These are phyloP conservation scores for Umbelopsis ramanniana DNA, from an alignment of 192 early-diverging fungal genomes.

Conservation along the genomic window DNA sequence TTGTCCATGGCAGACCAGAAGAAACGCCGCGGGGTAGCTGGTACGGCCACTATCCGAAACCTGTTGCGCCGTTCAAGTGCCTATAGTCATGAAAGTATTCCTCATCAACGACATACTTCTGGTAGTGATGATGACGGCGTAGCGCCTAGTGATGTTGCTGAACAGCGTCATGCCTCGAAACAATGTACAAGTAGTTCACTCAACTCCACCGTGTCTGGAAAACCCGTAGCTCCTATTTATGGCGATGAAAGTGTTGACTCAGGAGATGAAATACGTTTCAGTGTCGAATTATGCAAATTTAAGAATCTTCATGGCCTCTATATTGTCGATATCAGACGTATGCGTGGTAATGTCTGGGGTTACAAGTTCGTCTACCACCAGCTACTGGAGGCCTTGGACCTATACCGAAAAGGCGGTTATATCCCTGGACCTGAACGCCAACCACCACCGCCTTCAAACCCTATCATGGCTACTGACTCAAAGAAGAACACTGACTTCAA, in stretches of 20 bases:
- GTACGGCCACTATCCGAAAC: conserved; percentile 19
- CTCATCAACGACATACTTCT: background rate
- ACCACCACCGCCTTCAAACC: background rate
- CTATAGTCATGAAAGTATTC: background rate
- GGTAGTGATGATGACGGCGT: background rate
- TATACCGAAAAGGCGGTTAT: conserved; percentile 54
- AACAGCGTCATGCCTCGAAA: too few species aligned
- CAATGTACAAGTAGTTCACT: background rate
- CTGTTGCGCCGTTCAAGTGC: conserved; percentile 30
- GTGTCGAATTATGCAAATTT: conserved; percentile 89
- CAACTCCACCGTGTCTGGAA: background rate
- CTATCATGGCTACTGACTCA: background rate
- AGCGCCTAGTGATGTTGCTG: background rate
- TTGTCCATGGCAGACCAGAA: background rate
- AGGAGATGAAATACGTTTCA: conserved; percentile 85
- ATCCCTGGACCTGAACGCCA: background rate
- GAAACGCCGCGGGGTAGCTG: conserved; percentile 29
- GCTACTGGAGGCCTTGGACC: conserved; percentile 50
- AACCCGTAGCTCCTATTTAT: conserved; percentile 42
- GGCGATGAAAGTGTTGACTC: conserved; percentile 59
- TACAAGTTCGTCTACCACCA: conserved; percentile 80
- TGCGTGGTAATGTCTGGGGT: conserved; percentile 76
- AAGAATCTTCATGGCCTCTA: conserved; percentile 84
- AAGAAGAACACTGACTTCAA: background rate
- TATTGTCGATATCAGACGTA: conserved; percentile 73